Evolutionary conservation across 2,329 filamentous ascomycete genomes (phyloP), one percentile per base, ranked within the genome.

Genomic region (Aschersonia sp.): DNA sequence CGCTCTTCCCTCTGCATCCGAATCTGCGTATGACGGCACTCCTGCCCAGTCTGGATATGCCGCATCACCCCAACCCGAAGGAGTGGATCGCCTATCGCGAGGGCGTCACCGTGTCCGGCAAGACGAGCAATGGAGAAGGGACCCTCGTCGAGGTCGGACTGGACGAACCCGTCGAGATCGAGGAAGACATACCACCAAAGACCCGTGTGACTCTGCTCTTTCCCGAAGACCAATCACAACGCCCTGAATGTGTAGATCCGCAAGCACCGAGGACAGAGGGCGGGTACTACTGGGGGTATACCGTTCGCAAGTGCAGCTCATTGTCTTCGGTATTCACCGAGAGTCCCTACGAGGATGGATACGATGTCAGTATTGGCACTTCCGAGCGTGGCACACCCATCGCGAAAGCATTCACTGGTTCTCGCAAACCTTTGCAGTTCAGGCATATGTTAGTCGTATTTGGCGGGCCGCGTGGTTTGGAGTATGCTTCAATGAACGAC

Each of bases 261-360:
- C 70, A 75, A 30, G 67, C 74, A 3, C 88, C 88, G 1, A 75
- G 87, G 49, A 82, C 84, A 47, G 79, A 89, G 53, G 77, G 71
- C 1, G 88, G 88, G 0, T 92, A 88, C 64, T 94, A 89, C 66
- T 94, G 88, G 87, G 88, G 88, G 44, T 94, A 84, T 62, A 74
- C 69, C 6, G 78, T 89, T 3, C 77, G 88, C 30, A 77, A 74
- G 51, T 81, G 81, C 38, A 58, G 64, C 4, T 82, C 77, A 3
- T 72, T 94, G 4, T 84, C 84, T 4, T 69, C 74, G 4, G 78
- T 94, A 5, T 89, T 91, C 58, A 89, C 85, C 4, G 85, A 89
- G 60, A 82, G 78, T 54, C 74, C 78, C 0, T 88, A 78, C 59
- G 78, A 85, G 48, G 79, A 77, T 44, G 88, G 88, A 9, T 94